phyloP scores from a whole-genome alignment of 345 rosid genomes.

The Acer negundo region DNA sequence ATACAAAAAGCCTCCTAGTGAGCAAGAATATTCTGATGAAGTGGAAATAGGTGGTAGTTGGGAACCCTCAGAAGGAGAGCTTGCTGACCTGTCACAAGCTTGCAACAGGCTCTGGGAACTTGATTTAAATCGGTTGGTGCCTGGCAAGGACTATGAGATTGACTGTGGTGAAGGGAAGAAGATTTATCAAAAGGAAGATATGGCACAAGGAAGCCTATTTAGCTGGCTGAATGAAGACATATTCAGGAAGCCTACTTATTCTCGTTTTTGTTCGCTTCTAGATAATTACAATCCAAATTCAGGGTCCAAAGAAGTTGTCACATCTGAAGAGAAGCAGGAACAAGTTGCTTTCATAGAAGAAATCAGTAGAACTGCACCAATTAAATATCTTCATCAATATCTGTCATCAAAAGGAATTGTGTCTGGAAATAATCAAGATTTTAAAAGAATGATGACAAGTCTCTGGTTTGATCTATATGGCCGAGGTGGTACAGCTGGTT shows the following conservation, averaged over 20 bases:
- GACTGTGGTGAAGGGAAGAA: slow-evolving; percentile 95
- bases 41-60: slow-evolving; percentile 39
- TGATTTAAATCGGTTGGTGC: slow-evolving; percentile 70
- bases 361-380: slow-evolving; percentile 85
- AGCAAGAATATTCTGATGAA: slow-evolving; percentile 74
- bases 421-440: slow-evolving; percentile 66
- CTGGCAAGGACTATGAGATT: slow-evolving; percentile 80
- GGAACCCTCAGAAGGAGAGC: slow-evolving; percentile 71
- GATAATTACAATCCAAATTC: slow-evolving; percentile 86
- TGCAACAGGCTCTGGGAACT: slow-evolving; percentile 93
- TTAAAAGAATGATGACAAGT: slow-evolving; percentile 64
- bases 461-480: slow-evolving; percentile 89
- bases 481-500: slow-evolving; percentile 79
- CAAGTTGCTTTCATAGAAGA: slow-evolving; percentile 90
- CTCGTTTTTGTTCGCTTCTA: slow-evolving; percentile 87
- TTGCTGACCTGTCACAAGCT: slow-evolving; percentile 73
- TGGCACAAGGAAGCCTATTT: slow-evolving; percentile 77
- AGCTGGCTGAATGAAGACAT: slow-evolving; percentile 70
- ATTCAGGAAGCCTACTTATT: slow-evolving; percentile 65
- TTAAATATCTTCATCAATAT: slow-evolving; percentile 80
- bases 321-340: slow-evolving; percentile 87
- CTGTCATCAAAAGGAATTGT: slow-evolving; percentile 58
- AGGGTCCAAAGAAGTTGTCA: slow-evolving; percentile 78
- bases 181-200: slow-evolving; percentile 65
- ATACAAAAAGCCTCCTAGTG: slow-evolving; percentile 63